Percentiles rank a stretch among this genome's conserved stretches.
phyloP scores from a whole-genome alignment of 2,329 filamentous ascomycete species.

The Colletotrichum siamense region DNA sequence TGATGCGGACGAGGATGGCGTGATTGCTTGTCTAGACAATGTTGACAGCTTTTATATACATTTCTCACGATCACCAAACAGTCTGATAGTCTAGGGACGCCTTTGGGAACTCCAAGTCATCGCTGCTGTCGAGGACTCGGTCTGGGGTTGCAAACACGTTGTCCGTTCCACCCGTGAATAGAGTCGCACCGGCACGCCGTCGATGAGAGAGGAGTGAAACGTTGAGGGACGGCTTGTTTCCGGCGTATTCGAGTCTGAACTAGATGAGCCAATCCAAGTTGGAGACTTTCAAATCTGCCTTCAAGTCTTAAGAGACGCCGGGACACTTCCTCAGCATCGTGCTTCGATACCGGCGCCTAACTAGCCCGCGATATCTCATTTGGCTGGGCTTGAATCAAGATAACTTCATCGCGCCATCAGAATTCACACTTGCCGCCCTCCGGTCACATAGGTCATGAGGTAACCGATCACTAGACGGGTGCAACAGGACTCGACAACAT shows the following conservation, averaged over 20 bases:
- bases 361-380: background rate
- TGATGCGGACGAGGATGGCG: background rate
- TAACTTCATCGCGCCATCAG: background rate
- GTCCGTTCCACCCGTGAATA: slow-evolving; percentile 13
- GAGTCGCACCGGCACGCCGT: background rate
- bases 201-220: background rate
- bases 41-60: slow-evolving; percentile 5
- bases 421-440: background rate
- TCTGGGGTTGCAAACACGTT: background rate
- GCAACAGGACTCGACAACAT: slow-evolving; percentile 13
- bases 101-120: background rate
- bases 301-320: background rate
- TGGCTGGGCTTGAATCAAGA: background rate
- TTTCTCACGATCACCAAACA: background rate
- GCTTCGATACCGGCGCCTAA: background rate
- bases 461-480: slow-evolving; percentile 2
- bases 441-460: background rate
- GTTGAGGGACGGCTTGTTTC: background rate
- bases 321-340: background rate
- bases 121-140: background rate
- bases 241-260: background rate
- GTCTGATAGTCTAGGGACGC: background rate
- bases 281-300: background rate
- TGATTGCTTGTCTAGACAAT: background rate
- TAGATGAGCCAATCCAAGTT: background rate